These are phyloP conservation scores for Russula sp. DNA, from an alignment of 768 basidiomycete species.

Conservation along the genomic window DNA sequence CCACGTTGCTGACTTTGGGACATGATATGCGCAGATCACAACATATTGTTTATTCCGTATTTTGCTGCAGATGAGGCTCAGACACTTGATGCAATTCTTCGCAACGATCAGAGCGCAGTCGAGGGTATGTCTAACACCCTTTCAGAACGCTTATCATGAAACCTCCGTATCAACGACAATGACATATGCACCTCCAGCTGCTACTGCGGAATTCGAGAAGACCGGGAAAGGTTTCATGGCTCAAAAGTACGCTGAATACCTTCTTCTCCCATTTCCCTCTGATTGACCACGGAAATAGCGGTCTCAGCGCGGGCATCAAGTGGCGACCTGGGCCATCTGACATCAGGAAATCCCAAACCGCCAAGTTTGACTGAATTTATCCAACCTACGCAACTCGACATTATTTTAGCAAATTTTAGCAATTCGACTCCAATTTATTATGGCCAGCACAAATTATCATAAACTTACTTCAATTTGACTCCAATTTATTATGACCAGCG, in stretches of 20 bases:
- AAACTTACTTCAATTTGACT: too few species aligned
- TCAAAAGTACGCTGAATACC: constrained; percentile 48
- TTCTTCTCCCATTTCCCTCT: not conserved
- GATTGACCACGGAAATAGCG: not conserved
- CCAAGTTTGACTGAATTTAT: too few species aligned
- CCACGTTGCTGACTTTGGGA: constrained; percentile 9
- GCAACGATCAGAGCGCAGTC: constrained; percentile 25
- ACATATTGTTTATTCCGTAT: constrained; percentile 23
- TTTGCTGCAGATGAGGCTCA: constrained; percentile 26
- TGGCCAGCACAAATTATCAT: too few species aligned
- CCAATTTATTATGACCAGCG: too few species aligned
- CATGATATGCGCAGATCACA: constrained; percentile 23
- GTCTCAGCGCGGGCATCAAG: constrained; percentile 32
- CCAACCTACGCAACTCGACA: too few species aligned
- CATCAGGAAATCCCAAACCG: too few species aligned
- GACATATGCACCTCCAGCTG: constrained; percentile 32
- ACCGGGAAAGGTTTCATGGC: constrained; percentile 50
- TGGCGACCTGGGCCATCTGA: constrained; percentile 31
- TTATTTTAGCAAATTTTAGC: too few species aligned
- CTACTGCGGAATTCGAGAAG: constrained; percentile 37
- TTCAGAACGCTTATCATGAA: not conserved
- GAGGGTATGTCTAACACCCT: constrained; percentile 24
- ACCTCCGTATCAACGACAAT: too few species aligned
- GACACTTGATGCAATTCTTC: constrained; percentile 31
- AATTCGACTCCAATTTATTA: too few species aligned